Evolutionary conservation across 305 asterid genomes (phyloP).

Genomic region (Stenogyne calaminthoides): DNA sequence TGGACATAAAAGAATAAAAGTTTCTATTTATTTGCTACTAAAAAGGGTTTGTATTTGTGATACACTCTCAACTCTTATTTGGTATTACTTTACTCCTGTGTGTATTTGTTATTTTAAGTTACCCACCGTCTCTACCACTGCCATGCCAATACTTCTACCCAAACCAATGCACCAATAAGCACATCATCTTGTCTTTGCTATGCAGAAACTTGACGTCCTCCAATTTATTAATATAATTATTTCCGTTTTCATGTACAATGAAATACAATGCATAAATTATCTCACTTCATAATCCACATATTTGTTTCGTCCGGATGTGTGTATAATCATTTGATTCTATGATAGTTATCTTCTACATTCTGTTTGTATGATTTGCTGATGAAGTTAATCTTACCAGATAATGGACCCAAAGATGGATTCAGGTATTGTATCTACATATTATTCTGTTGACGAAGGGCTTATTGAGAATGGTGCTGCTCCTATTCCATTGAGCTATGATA

Average conservation of each 20-base stretch:
- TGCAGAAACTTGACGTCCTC: conserved; percentile 12
- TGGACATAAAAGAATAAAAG: too few relatives aligned
- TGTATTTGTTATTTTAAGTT: not conserved
- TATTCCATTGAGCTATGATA: conserved; percentile 85
- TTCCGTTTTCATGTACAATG: not conserved
- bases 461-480: conserved; percentile 98
- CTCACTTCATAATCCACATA: conserved; percentile 12
- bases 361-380: conserved; percentile 34
- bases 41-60: not conserved
- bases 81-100: not conserved
- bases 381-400: conserved; percentile 52
- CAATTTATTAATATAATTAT: too few relatives aligned
- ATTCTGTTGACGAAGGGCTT: conserved; percentile 96
- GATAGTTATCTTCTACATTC: conserved; percentile 20
- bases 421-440: conserved; percentile 91
- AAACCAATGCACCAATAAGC: not conserved
- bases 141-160: not conserved
- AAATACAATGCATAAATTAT: not conserved
- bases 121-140: not conserved
- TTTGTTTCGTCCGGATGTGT: not conserved
- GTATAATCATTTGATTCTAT: not conserved
- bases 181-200: conserved; percentile 13
- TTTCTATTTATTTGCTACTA: too few relatives aligned
- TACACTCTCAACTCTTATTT: not conserved
- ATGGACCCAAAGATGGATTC: conserved; percentile 99